These are phyloP conservation scores for Fomitopsis schrenkii DNA, from an alignment of 1,284 basidiomycete genomes.

Conservation along the genomic window DNA sequence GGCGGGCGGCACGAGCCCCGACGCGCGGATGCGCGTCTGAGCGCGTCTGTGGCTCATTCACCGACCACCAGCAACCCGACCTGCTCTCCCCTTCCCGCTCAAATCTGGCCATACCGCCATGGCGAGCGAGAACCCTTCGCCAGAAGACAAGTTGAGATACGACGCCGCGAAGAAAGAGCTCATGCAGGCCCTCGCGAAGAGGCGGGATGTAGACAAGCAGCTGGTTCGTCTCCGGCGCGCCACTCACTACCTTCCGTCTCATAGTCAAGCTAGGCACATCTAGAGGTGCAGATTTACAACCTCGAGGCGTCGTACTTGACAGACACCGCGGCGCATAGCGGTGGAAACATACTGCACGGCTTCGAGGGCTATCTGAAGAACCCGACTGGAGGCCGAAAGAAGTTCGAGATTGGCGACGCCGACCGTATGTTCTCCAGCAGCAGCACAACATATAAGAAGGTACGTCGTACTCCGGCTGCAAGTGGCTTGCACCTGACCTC, in stretches of 20 bases:
- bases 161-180: conserved; percentile 71
- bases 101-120: conserved; percentile 9
- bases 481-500: not conserved
- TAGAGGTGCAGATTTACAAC: conserved; percentile 72
- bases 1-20: no score
- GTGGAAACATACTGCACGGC: conserved; percentile 80
- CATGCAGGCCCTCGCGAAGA: conserved; percentile 63
- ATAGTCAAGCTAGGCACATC: conserved; percentile 45
- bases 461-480: conserved; percentile 28
- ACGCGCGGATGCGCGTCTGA: not conserved
- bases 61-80: not conserved
- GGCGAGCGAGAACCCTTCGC: conserved; percentile 30
- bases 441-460: conserved; percentile 70
- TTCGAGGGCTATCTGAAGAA: conserved; percentile 83
- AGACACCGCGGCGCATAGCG: conserved; percentile 67
- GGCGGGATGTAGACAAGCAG: conserved; percentile 66
- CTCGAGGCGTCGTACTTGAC: conserved; percentile 69
- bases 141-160: conserved; percentile 65
- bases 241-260: not conserved
- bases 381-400: conserved; percentile 57
- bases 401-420: conserved; percentile 68
- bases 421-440: conserved; percentile 79
- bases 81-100: not conserved
- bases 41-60: not conserved
- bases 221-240: conserved; percentile 45